Evolutionary conservation across 2,329 filamentous ascomycete genomes (phyloP).

Genomic region (Ceratocystis albifundus): DNA sequence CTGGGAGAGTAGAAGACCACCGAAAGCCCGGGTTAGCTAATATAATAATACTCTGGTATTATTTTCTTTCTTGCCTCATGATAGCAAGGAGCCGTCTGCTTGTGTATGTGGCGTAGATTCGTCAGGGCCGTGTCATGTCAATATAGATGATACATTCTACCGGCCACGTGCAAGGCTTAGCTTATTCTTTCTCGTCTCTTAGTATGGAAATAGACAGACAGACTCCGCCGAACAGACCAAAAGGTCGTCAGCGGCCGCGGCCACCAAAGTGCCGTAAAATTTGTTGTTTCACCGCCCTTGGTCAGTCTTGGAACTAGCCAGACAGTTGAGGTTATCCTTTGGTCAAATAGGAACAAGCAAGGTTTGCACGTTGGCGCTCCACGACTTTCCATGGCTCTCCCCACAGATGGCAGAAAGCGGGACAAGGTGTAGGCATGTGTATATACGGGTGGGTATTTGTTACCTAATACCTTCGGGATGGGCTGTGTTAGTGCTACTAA

Average conservation of each 20-base stretch:
- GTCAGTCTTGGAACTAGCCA: background rate
- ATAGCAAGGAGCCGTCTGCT: background rate
- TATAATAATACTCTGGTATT: background rate
- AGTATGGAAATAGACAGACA: background rate
- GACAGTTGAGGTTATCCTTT: background rate
- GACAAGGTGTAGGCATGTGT: background rate
- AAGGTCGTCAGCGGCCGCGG: background rate
- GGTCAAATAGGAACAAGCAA: background rate
- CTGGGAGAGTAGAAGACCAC: background rate
- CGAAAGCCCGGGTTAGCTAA: background rate
- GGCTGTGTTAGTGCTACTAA: background rate
- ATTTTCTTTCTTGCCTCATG: background rate
- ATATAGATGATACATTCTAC: background rate
- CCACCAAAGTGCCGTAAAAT: background rate
- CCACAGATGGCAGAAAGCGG: too few species aligned
- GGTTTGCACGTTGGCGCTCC: background rate
- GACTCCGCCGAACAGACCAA: background rate
- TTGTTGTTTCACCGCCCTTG: background rate
- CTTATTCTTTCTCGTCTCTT: background rate
- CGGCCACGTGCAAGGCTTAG: conserved; percentile 4
- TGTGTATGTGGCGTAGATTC: background rate
- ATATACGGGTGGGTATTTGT: background rate
- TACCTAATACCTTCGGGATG: background rate
- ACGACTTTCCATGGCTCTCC: too few species aligned
- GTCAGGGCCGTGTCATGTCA: background rate